A percentile compares a stretch with the other conserved stretches of the same genome.
phyloP scores from a whole-genome alignment of 1,284 basidiomycete species.

The Cutaneotrichosporon sp. region DNA sequence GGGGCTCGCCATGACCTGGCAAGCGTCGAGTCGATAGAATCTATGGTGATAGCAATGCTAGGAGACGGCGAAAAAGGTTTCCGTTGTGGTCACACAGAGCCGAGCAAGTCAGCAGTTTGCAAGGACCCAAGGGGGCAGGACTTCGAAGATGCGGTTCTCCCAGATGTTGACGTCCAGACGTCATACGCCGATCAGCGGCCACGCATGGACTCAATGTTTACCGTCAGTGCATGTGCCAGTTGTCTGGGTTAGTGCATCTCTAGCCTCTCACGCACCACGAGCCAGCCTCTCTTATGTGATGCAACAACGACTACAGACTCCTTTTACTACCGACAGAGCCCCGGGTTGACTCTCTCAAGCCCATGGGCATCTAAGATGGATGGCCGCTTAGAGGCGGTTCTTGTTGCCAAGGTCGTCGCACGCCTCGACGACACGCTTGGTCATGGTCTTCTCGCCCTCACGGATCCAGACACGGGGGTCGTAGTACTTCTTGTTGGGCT shows the following conservation, averaged over 20 bases:
- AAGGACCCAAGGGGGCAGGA: no score
- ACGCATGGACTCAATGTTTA: neutral
- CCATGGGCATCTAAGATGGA: neutral
- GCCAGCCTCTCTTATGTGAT: constrained; percentile 5
- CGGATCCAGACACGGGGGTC: constrained; percentile 97
- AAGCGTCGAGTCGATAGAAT: no score
- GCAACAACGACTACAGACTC: constrained; percentile 13
- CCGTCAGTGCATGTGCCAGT: neutral
- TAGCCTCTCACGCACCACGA: neutral
- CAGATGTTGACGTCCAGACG: neutral
- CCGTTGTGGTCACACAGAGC: no score
- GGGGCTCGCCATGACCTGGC: neutral
- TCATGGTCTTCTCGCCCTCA: constrained; percentile 95
- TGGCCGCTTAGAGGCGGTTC: constrained; percentile 40
- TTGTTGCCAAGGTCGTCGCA: constrained; percentile 85
- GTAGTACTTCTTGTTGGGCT: constrained; percentile 96
- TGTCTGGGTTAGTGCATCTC: neutral
- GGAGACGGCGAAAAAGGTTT: no score
- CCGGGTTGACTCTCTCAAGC: neutral
- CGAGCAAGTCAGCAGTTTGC: no score
- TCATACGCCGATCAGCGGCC: neutral
- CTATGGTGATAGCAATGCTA: no score
- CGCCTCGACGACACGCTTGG: constrained; percentile 84
- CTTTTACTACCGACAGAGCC: constrained; percentile 1
- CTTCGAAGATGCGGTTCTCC: neutral